Conservation (phyloP, 2,329 filamentous ascomycete genomes). For the Fusarium proliferatum region DNA sequence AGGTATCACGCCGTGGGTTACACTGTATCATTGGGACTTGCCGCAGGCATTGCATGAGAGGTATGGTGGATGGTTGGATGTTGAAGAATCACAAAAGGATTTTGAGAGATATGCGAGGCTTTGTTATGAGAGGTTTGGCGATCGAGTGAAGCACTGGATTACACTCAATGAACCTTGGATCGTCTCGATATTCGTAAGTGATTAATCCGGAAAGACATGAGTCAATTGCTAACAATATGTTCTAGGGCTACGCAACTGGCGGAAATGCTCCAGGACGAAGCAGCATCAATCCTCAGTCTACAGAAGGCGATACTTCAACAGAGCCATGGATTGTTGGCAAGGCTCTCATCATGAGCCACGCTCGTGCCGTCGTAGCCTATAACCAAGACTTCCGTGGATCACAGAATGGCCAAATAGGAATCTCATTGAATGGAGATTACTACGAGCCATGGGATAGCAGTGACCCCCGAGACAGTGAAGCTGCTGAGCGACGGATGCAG, state of each 20-base stretch:
- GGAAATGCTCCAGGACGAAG: conserved; percentile 50
- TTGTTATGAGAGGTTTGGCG: conserved; percentile 55
- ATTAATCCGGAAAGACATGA: fast-evolving
- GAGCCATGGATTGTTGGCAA: conserved; percentile 53
- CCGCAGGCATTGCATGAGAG: conserved; percentile 51
- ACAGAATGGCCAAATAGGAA: conserved; percentile 49
- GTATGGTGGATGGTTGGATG: conserved; percentile 51
- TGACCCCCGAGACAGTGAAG: conserved; percentile 44
- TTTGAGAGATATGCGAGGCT: conserved; percentile 52
- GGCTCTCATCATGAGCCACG: conserved; percentile 51
- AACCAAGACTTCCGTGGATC: conserved; percentile 46
- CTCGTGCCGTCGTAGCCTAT: conserved; percentile 48
- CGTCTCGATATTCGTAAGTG: conserved; percentile 49
- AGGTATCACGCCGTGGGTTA: conserved; percentile 70
- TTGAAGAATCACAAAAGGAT: conserved; percentile 47
- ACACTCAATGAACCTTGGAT: conserved; percentile 56
- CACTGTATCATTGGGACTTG: conserved; percentile 73
- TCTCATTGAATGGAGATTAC: conserved; percentile 53
- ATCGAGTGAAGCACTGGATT: conserved; percentile 54
- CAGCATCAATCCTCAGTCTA: conserved; percentile 42
- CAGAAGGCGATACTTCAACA: conserved; percentile 49
- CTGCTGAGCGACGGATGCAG: conserved; percentile 50
- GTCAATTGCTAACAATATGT: neutral
- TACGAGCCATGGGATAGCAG: conserved; percentile 51
- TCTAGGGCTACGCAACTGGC: conserved; percentile 49